Evolutionary conservation across 805 yeast genomes (phyloP).

Genomic region (Zygoascus tannicola): DNA sequence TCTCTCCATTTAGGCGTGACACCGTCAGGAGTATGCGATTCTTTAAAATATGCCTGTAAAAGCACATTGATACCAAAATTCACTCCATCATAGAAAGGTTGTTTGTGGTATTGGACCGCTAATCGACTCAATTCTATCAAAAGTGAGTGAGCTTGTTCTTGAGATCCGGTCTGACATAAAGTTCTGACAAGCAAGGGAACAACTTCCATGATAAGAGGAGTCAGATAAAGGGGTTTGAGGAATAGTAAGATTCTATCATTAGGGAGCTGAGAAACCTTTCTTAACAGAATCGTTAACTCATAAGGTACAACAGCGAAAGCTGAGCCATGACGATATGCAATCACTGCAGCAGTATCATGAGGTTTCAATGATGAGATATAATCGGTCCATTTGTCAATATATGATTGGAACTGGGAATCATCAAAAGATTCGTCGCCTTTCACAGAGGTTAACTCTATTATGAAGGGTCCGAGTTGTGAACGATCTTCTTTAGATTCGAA

Average conservation of each 20-base stretch:
- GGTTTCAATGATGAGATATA: background rate
- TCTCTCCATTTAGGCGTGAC: slow-evolving; percentile 4
- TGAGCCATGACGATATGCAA: background rate
- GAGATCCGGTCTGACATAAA: slow-evolving; percentile 1
- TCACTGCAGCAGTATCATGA: background rate
- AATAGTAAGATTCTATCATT: background rate
- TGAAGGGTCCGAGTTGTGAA: too few species aligned
- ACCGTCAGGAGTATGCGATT: slow-evolving; percentile 1
- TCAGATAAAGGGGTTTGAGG: background rate
- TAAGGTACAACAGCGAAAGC: background rate
- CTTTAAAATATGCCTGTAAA: background rate
- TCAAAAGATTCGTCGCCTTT: too few species aligned
- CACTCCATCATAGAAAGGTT: slow-evolving; percentile 10
- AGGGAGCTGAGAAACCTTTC: background rate
- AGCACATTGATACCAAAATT: slow-evolving; percentile 13
- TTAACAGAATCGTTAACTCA: background rate
- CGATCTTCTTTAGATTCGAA: too few species aligned
- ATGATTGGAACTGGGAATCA: background rate
- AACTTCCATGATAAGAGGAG: slow-evolving; percentile 8
- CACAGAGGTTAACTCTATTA: too few species aligned
- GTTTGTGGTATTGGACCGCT: background rate
- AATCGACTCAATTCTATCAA: slow-evolving; percentile 7
- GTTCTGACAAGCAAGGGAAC: slow-evolving; percentile 7
- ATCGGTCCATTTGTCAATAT: background rate
- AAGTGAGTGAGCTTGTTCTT: slow-evolving; percentile 6